A percentile compares a stretch with the other conserved stretches of the same genome.
Evolutionary conservation across 2,329 filamentous ascomycete genomes (phyloP).

Genomic region (Tolypocladium capitatum): DNA sequence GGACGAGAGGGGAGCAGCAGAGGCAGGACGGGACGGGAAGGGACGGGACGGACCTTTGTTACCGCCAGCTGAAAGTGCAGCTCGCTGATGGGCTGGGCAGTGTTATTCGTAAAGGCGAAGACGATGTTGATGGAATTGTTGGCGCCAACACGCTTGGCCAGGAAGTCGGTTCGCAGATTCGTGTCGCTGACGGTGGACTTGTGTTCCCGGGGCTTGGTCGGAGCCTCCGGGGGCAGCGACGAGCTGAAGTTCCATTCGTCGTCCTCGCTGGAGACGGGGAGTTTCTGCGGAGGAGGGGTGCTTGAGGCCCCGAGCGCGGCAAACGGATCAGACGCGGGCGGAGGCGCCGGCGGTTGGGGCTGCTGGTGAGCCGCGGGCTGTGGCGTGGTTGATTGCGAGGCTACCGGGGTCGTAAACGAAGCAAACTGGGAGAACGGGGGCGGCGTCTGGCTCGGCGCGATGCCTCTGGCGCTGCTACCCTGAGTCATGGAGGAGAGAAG

Average conservation of each 20-base stretch:
- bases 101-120: constrained; percentile 76
- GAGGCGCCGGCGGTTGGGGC: constrained; percentile 28
- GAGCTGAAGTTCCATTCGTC: constrained; percentile 95
- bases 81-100: constrained; percentile 55
- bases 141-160: constrained; percentile 46
- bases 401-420: constrained; percentile 38
- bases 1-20: background rate
- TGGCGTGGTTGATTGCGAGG: constrained; percentile 40
- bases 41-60: constrained; percentile 56
- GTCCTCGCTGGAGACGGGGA: constrained; percentile 42
- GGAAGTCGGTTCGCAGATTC: constrained; percentile 58
- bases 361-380: constrained; percentile 35
- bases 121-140: constrained; percentile 52
- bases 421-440: constrained; percentile 41
- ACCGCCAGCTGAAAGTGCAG: constrained; percentile 88
- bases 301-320: constrained; percentile 28
- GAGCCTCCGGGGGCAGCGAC: constrained; percentile 52
- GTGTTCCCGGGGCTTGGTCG: constrained; percentile 44
- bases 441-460: constrained; percentile 27
- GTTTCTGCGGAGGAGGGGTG: constrained; percentile 10
- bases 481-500: constrained; percentile 52
- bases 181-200: constrained; percentile 57
- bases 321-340: constrained; percentile 35
- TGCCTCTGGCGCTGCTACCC: constrained; percentile 40
- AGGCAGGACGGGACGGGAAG: too few species aligned